Evolutionary conservation across 306 rosid species (phyloP).

Genomic region (Acacia acuminata): DNA sequence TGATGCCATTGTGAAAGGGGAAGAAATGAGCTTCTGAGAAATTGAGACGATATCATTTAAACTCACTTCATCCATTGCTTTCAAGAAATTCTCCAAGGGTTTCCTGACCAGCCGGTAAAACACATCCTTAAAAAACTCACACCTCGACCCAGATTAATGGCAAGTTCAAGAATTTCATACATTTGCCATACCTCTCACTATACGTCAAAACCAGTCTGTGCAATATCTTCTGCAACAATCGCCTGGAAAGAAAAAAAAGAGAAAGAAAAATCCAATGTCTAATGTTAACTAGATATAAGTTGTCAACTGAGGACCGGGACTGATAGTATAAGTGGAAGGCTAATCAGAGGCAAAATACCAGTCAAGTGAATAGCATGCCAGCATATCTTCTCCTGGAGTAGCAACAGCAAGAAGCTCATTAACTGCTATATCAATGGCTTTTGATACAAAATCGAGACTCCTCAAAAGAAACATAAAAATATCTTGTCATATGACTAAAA

Average conservation of each 20-base stretch:
- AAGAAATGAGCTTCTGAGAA: slow-evolving; percentile 76
- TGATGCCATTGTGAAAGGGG: slow-evolving; percentile 90
- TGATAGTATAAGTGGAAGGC: slow-evolving; percentile 20
- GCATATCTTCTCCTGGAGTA: slow-evolving; percentile 65
- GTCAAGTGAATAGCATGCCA: slow-evolving; percentile 5
- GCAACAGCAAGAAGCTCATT: slow-evolving; percentile 74
- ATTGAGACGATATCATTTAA: slow-evolving; percentile 61
- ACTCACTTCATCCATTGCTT: slow-evolving; percentile 67
- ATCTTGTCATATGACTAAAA: background rate
- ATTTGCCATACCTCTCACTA: slow-evolving; percentile 41
- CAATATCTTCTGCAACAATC: slow-evolving; percentile 80
- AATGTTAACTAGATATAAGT: slow-evolving; percentile 76
- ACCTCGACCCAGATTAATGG: no score
- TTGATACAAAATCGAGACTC: slow-evolving; percentile 65
- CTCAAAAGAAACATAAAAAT: slow-evolving; percentile 42
- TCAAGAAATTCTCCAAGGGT: slow-evolving; percentile 68
- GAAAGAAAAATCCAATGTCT: slow-evolving; percentile 53
- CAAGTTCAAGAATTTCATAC: no score
- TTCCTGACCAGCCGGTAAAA: slow-evolving; percentile 31
- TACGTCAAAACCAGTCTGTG: slow-evolving; percentile 74
- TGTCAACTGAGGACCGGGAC: slow-evolving; percentile 55
- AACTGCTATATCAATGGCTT: slow-evolving; percentile 71
- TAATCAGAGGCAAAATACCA: slow-evolving; percentile 20
- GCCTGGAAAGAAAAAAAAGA: slow-evolving; percentile 45
- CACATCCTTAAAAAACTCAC: no score